Evolutionary conservation across 257 asterid genomes (phyloP).

Genomic region (Nicotiana tomentosiformis): DNA sequence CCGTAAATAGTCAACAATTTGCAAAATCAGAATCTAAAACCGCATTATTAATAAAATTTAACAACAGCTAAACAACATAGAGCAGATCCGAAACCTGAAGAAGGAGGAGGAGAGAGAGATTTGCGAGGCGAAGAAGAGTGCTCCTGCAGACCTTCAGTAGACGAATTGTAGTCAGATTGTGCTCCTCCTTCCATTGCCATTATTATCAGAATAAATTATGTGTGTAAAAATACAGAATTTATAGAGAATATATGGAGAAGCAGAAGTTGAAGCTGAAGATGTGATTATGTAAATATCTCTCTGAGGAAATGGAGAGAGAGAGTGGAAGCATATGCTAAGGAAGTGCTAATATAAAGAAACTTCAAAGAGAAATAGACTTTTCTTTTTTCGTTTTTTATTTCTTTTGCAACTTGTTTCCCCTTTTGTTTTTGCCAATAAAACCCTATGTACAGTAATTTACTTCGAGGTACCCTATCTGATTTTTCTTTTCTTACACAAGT

Average conservation of each 20-base stretch:
- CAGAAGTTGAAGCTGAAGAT: not conserved
- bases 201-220: not conserved
- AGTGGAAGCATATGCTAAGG: not conserved
- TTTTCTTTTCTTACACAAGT: too few relatives aligned
- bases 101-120: slow-evolving; percentile 4
- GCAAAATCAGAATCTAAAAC: not conserved
- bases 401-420: too few relatives aligned
- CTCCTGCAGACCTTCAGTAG: not conserved
- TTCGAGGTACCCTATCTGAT: too few relatives aligned
- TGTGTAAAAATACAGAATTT: not conserved
- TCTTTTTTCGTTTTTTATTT: too few relatives aligned
- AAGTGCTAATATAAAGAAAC: not conserved
- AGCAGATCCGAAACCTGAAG: not conserved
- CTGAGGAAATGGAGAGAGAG: not conserved
- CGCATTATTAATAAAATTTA: not conserved
- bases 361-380: not conserved
- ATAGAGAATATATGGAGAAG: not conserved
- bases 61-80: not conserved
- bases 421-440: too few relatives aligned
- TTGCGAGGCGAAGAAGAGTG: slow-evolving; percentile 1
- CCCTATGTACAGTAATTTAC: too few relatives aligned
- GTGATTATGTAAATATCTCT: not conserved
- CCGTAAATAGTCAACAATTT: not conserved
- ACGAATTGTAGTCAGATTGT: slow-evolving; percentile 3
- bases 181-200: slow-evolving; percentile 7